Base-by-base conservation (phyloP, 495 filamentous ascomycete genomes). In the Echria macrotheca region DNA sequence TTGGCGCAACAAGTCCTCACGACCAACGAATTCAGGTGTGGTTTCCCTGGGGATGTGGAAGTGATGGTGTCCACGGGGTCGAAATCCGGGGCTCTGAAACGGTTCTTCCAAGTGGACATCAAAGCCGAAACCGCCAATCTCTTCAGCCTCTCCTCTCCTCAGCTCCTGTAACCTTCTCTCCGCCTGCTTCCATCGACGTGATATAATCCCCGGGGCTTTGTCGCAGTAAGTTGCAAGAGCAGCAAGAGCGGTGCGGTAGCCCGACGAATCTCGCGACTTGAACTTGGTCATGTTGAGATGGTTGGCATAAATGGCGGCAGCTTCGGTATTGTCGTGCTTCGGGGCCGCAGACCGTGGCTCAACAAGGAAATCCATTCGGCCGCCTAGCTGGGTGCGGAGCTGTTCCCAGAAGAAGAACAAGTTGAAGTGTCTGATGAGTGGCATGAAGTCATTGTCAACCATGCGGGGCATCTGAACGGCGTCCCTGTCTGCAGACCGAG, bases 401-500 rank as follows among this genome's bases (percentile, higher is more conserved):
- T 43, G 3, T 24, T 50, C 47, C 28, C 38, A 50, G 25, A 50
- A 50, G 25, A 24, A 36, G 38, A 50, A 50, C 26, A 50, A 15
- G 47, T 50, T 24, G 26, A 50, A 50, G 6, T 50, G 36, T 23
- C 36, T 50, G 4, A 50, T 18, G 0, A 43, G 47, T 3, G 26
- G 37, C 6, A 38, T 10, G 35, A 44, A 44, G 6, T 44, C 47
- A 9, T 22, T 15, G 19, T 44, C 18, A 17, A 50, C 38, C 2
- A 10, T 17, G 25, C 17, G 14, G 25, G 47, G 37, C n/a, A 49
- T 17, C 36, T 42, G 38, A 14, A 21, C 3, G 22, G 32, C 38
- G 9, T 18, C 15, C 22, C 25, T 19, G 5, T 50, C 26, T 2
- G 11, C 15, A 14, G 12, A 25, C 24, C 5, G 8, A 8, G 25